Base-by-base conservation (phyloP, 1,284 basidiomycete genomes). In the Boletus smithii region DNA sequence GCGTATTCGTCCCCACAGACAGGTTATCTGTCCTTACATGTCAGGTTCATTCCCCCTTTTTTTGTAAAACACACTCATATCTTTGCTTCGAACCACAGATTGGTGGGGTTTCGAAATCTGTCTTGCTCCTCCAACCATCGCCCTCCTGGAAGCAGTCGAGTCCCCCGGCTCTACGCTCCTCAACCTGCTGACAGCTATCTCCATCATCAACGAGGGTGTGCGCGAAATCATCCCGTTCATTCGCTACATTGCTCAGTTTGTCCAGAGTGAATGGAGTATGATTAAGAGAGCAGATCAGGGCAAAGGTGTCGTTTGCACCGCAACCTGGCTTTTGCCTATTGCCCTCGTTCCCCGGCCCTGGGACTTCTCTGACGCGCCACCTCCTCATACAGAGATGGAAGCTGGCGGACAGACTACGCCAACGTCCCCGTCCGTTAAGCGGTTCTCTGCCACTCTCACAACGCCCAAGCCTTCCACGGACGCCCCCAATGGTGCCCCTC, bases 51-150 rank as follows among this genome's bases (percentile, higher is more conserved):
- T 40, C 53, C 36, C 43, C 34, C 33, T 20, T 5, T 32, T 33
- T 24, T 29, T 14, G 0, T 35, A 46, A 13, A 26, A 34, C 35
- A 2, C n/a, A 16, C 50, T 57, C 38, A 62, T 47, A 16, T 33
- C 6, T 42, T 46, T 44, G 9, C 32, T 35, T 50, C 20, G n/a
- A n/a, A n/a, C 24, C 13, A 26, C 51, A 87, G 87, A 89, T 64
- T 89, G 88, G 88, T 91, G 88, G 88, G 88, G 88, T 13, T 70
- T 89, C 5, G 88, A 91, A 61, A 48, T 90, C 1, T 75, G 80
- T 32, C 69, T 91, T 27, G 88, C 88, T 10, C 75, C 81, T 38
- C 77, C 86, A 4, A 79, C 88, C 4, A 60, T 91, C 23, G 59
- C 62, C 32, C 77, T 80, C 58, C 73, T 91, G 22, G 65, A 66